Conservation (phyloP, 2,329 filamentous ascomycete genomes). For the Nemania sp. region DNA sequence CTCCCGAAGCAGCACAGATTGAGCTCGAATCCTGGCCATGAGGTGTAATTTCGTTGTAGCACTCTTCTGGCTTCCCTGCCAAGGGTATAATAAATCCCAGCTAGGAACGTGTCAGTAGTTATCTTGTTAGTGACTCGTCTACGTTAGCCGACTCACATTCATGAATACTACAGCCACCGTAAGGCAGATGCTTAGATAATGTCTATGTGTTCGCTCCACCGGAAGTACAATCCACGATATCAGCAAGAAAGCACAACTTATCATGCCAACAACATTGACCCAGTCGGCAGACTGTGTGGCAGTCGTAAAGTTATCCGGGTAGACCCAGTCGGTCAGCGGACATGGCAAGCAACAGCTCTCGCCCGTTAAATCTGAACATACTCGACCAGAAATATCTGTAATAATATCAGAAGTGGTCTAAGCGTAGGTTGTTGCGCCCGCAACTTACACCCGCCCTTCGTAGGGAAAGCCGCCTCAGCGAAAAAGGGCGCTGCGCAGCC, state of each 20-base stretch:
- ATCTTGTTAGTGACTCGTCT: background rate
- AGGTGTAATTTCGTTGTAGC: constrained; percentile 90
- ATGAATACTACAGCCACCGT: constrained; percentile 81
- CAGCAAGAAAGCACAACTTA: constrained; percentile 80
- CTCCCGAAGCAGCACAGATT: constrained; percentile 88
- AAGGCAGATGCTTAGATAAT: constrained; percentile 92
- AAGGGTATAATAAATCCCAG: constrained; percentile 89
- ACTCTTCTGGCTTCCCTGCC: constrained; percentile 81
- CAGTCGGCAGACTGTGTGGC: constrained; percentile 80
- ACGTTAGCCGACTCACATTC: constrained; percentile 70
- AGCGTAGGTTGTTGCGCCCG: constrained; percentile 5
- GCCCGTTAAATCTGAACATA: constrained; percentile 62
- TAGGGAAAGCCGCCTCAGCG: constrained; percentile 70
- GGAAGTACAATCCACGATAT: constrained; percentile 84
- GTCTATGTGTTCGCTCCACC: constrained; percentile 87
- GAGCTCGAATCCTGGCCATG: constrained; percentile 87
- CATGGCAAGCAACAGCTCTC: constrained; percentile 89
- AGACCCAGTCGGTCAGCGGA: constrained; percentile 83
- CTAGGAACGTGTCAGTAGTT: constrained; percentile 56
- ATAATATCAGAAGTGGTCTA: constrained; percentile 39
- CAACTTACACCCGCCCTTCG: constrained; percentile 50
- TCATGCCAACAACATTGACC: constrained; percentile 80
- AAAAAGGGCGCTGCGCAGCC: constrained; percentile 77
- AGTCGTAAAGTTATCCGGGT: constrained; percentile 69
- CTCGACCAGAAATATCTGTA: constrained; percentile 66